phyloP scores from a whole-genome alignment of 108 stramenopile genomes.

The Bacterosira constricta region DNA sequence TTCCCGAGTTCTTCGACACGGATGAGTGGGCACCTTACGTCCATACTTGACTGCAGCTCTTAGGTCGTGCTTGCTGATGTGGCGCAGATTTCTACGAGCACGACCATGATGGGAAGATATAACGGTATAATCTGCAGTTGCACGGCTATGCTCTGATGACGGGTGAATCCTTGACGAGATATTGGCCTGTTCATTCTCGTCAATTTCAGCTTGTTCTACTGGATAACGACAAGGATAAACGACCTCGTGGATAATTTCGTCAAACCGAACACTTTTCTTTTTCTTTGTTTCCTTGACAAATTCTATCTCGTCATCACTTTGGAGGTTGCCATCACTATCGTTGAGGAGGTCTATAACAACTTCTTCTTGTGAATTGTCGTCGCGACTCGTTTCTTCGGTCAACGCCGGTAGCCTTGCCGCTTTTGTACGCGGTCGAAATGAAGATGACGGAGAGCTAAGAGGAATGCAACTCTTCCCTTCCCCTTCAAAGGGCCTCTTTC shows the following conservation, averaged over 20 bases:
- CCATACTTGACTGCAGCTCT: slow-evolving; percentile 57
- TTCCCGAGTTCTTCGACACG: neutral
- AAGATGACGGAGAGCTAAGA: too few species aligned
- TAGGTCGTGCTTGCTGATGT: slow-evolving; percentile 62
- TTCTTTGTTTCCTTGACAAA: neutral
- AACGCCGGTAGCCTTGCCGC: neutral
- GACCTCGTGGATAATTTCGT: slow-evolving; percentile 19
- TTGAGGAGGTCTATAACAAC: slow-evolving; percentile 4
- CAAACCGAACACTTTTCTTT: slow-evolving; percentile 6
- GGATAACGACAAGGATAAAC: slow-evolving; percentile 7
- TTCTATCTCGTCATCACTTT: slow-evolving; percentile 11
- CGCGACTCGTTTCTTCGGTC: neutral
- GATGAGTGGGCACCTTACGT: slow-evolving; percentile 1
- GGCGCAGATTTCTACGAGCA: slow-evolving; percentile 53
- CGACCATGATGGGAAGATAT: slow-evolving; percentile 64
- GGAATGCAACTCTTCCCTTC: too few species aligned
- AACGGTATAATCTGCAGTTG: slow-evolving; percentile 54
- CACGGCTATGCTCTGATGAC: slow-evolving; percentile 6
- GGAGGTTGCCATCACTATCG: neutral
- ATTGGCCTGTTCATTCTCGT: neutral
- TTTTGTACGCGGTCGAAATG: neutral
- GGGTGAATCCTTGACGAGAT: neutral
- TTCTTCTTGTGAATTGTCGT: neutral
- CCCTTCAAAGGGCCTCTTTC: too few species aligned
- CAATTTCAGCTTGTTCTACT: neutral